Evolutionary conservation across 2,329 filamentous ascomycete genomes (phyloP), one percentile per base, ranked within the genome.

Genomic region (Stachybotrys chlorohalonatus): DNA sequence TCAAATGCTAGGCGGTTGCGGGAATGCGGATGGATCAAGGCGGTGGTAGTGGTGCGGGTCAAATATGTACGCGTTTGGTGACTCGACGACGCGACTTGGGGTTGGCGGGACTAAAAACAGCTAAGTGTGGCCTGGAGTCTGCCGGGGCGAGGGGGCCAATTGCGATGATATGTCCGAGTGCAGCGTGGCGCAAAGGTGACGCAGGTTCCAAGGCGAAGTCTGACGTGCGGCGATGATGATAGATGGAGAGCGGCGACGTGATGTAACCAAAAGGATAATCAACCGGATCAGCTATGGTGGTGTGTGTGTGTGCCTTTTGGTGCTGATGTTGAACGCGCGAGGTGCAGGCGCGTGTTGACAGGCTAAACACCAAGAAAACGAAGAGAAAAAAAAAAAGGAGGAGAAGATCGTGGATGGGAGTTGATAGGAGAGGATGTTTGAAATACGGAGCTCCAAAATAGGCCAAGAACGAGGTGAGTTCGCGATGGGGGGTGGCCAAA

Each of bases 1-100:
- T 73, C 59, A 70, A 74, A 61, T 58, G 58, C 55, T 50, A 24
- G 53, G 31, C 51, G 31, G 52, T 31, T 52, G 47, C 49, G 60
- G 51, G 54, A 51, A 55, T 55, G 56, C 52, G 47, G 49, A 48
- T 52, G 42, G 36, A 45, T 32, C 42, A 16, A 24, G 46, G 2
- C 46, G 47, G 48, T 53, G 51, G 16, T 15, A 47, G 31, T 5
- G 7, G 48, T 47, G 55, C 11, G 47, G 30, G 49, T 11, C 52
- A 50, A 47, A 16, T 32, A 17, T 36, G 32, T 42, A 31, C 31
- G 46, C 11, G 42, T 11, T 42, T 49, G 39, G 15, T n/a, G 24
- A 42, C n/a, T 24, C 16, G 52, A 15, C 32, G 31, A 45, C 31
- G 48, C 42, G 50, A 47, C 50, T 31, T 13, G 49, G 49, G 50